Percentiles rank a stretch among this genome's conserved stretches.
Conservation (phyloP, 176 grass and related monocot genomes). For the Aegilops bicornis region DNA sequence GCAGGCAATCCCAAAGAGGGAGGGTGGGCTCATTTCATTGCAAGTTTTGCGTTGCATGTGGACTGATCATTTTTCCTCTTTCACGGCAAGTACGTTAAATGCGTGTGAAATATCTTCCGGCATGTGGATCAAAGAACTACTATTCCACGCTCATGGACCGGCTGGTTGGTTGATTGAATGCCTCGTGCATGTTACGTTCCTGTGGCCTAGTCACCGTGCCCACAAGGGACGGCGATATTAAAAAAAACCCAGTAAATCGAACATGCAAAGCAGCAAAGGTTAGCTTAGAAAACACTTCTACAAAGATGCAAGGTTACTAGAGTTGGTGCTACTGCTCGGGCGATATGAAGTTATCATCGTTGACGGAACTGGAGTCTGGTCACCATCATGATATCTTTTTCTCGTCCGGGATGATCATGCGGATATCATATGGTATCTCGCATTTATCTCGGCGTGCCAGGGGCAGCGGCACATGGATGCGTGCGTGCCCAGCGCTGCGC, state of each 20-base stretch:
- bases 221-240: not conserved
- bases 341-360: not conserved
- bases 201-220: not conserved
- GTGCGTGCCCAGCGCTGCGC: not conserved
- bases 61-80: not conserved
- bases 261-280: not conserved
- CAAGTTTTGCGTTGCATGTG: not conserved
- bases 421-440: not conserved
- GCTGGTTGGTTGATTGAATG: no score
- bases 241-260: not conserved
- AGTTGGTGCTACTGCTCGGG: not conserved
- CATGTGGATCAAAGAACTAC: not conserved
- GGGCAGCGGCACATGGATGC: not conserved
- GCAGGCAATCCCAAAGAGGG: not conserved
- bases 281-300: not conserved
- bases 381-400: not conserved
- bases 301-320: not conserved
- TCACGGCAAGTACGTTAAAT: not conserved
- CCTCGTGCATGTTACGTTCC: not conserved
- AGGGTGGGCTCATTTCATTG: not conserved
- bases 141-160: not conserved
- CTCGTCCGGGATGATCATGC: not conserved
- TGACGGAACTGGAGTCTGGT: not conserved
- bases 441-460: not conserved
- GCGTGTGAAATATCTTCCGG: not conserved